phyloP scores from a whole-genome alignment of 345 rosid genomes.

The Murraya koenigii region DNA sequence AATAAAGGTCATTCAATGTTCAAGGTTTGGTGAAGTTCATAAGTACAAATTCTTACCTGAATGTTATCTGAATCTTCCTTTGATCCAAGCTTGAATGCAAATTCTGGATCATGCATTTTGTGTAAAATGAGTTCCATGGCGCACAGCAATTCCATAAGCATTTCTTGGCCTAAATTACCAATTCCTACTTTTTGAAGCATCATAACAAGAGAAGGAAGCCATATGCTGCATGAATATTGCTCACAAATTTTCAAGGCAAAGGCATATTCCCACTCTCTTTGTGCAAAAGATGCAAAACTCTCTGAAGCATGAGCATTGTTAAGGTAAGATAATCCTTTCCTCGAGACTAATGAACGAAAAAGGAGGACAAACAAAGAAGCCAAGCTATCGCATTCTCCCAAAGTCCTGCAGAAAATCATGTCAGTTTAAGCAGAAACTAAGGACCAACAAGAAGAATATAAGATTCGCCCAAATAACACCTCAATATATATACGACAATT shows the following conservation, averaged over 20 bases:
- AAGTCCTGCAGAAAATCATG: conserved; percentile 49
- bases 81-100: conserved; percentile 59
- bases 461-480: conserved; percentile 42
- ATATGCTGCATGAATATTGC: conserved; percentile 67
- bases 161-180: conserved; percentile 33
- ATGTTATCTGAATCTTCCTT: conserved; percentile 52
- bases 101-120: conserved; percentile 81
- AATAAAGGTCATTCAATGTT: background rate
- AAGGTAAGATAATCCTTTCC: conserved; percentile 44
- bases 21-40: background rate
- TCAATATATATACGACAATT: conserved; percentile 60
- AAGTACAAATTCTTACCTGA: conserved; percentile 51
- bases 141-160: conserved; percentile 43
- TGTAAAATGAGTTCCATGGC: conserved; percentile 57
- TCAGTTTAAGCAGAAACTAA: conserved; percentile 14
- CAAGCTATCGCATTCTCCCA: conserved; percentile 77
- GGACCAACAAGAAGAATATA: conserved; percentile 3
- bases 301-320: conserved; percentile 26
- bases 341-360: conserved; percentile 57
- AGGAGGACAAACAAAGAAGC: conserved; percentile 76
- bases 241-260: conserved; percentile 77
- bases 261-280: conserved; percentile 77
- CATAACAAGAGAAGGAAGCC: conserved; percentile 82
- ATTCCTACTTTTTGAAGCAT: conserved; percentile 48
- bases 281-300: conserved; percentile 32